Base-by-base conservation (phyloP, 2,329 filamentous ascomycete genomes). In the Cryphonectria naterciae region DNA sequence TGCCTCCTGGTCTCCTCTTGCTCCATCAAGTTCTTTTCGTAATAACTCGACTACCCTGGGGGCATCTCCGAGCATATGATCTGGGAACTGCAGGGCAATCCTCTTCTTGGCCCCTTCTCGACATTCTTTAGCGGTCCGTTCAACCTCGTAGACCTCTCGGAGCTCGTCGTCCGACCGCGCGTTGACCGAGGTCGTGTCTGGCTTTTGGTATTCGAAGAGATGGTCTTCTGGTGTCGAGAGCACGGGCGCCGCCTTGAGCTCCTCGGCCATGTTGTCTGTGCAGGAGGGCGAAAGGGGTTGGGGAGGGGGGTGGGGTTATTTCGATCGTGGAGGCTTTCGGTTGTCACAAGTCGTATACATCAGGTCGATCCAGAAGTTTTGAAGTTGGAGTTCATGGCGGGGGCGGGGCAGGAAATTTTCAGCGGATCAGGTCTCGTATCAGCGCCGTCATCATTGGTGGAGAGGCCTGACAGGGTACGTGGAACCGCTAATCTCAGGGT, bases 71-170 rank as follows among this genome's bases (percentile, higher is more conserved):
- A 99, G 87, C 93, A 98, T 97, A 39, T 91, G 87, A 81, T 99
- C 96, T 0, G 96, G 95, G 76, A 99, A 98, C 79, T 99, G 96
- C n/a, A 99, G 83, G 0, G 94, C 96, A 43, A 99, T 88, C 66
- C 92, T 88, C 73, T 83, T 87, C 88, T 93, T 97, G 79, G 86
- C 86, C 60, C 89, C 92, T 6, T 85, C 81, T n/a, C 85, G 85
- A 63, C 99, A 92, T 80, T 97, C 93, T 49, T 83, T 80, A 65
- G 94, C 87, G 0, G 96, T 98, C 70, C 93, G 88, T 71, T 88
- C 86, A 74, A 98, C 91, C 81, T 99, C 96, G 83, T 98, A 99
- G 65, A 92, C 91, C 56, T 90, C 83, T 69, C 84, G 83, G 41
- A 98, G 84, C 77, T 95, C 92, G 77, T 93, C 89, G 74, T 95